Percentiles rank a stretch among this genome's conserved stretches.
Evolutionary conservation across 129 eudicot species (phyloP).

Genomic region (Calendula officinalis): DNA sequence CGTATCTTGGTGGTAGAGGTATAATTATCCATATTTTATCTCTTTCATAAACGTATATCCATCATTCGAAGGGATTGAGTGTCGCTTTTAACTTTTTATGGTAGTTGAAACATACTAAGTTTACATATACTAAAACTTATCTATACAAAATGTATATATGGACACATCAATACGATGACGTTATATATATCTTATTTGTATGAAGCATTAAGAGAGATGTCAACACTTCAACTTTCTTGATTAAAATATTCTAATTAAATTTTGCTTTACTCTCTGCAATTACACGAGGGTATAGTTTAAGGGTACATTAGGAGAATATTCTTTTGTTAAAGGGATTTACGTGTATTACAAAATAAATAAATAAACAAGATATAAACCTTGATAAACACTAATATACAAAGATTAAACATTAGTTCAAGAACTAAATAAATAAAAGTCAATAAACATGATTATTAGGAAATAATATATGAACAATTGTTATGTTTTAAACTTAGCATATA

Average conservation of each 20-base stretch:
- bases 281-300: background rate
- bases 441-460: background rate
- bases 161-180: background rate
- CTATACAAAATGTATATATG: too few species aligned
- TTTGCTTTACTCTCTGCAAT: background rate
- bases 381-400: background rate
- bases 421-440: background rate
- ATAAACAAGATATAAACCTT: too few species aligned
- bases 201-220: background rate
- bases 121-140: too few species aligned
- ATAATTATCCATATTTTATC: too few species aligned
- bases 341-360: background rate
- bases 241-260: background rate
- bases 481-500: background rate
- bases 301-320: background rate
- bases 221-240: background rate
- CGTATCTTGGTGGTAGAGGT: too few species aligned
- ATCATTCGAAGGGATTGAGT: too few species aligned
- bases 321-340: slow-evolving; percentile 4
- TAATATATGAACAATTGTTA: background rate
- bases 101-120: too few species aligned
- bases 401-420: background rate
- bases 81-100: too few species aligned
- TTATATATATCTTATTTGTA: background rate
- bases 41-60: too few species aligned